Evolutionary conservation across 2,329 filamentous ascomycete genomes (phyloP), one percentile per base, ranked within the genome.

Genomic region (Paramyrothecium sp.): DNA sequence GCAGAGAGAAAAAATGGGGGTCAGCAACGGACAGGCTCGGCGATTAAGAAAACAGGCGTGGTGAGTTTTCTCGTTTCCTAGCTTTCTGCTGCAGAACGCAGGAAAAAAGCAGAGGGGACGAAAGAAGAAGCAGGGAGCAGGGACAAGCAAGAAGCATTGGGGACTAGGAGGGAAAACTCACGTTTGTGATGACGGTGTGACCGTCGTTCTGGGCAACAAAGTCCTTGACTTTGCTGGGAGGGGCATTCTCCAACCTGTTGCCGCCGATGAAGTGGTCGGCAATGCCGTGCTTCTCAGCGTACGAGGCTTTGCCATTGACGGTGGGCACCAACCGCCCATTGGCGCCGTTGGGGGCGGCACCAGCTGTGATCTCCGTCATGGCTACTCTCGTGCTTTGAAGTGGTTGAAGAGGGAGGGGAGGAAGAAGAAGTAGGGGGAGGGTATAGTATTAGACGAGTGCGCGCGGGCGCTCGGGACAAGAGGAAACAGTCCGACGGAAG

Each of bases 141-240:
- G n/a, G n/a, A n/a, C n/a, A n/a, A n/a, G n/a, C n/a, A n/a, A n/a
- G n/a, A n/a, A n/a, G n/a, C n/a, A n/a, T n/a, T 19, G 41, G 54
- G 33, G 19, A 16, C 21, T 7, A 22, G 20, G 48, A 52, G 23
- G 19, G 23, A 12, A 13, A 50, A 75, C 92, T 82, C 77, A 98
- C 95, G 74, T 93, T 98, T 70, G 92, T 97, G 73, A 99, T 99
- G 75, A 98, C 94, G 20, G 95, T 98, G 83, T 99, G 95, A 60
- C 95, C 95, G 70, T 93, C 91, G 75, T 96, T 84, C 59, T 84
- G 82, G 54, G 90, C 86, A 51, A 99, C 94, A 78, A 98, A 99
- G 76, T 99, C 94, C 84, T 97, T 98, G 61, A 99, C 91, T 70
- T 88, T 89, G 74, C 93, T 89, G 41, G 92, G 85, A 49, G 90